Conservation (phyloP, 2,329 filamentous ascomycete genomes). For the Botrytis medusae region DNA sequence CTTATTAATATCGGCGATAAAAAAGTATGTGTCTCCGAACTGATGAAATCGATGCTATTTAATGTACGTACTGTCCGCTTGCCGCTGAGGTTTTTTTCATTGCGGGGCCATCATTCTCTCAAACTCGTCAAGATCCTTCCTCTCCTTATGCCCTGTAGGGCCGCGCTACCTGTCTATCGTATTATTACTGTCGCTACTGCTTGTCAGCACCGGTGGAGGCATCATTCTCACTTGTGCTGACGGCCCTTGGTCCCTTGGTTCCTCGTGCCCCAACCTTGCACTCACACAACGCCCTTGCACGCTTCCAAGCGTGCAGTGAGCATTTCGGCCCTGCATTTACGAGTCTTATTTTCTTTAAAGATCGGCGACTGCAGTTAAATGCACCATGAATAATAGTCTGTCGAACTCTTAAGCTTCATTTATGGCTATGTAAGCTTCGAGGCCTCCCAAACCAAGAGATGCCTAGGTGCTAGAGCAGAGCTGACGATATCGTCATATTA, state of each 20-base stretch:
- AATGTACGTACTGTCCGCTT: not conserved
- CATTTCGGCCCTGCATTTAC: not conserved
- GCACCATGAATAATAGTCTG: not conserved
- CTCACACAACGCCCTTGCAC: not conserved
- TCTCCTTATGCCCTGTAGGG: not conserved
- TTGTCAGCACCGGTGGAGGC: not conserved
- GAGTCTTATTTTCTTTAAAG: not conserved
- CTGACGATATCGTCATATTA: constrained; percentile 5
- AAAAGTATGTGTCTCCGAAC: not conserved
- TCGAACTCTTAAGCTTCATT: not conserved
- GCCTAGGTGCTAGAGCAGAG: not conserved
- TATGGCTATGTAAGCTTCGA: not conserved
- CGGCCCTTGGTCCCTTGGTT: not conserved
- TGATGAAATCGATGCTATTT: not conserved
- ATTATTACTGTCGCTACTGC: not conserved
- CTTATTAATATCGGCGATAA: not conserved
- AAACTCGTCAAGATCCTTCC: constrained; percentile 4
- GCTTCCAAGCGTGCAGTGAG: not conserved
- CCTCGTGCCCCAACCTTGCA: not conserved
- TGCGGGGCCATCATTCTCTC: constrained; percentile 8
- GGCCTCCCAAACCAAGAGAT: not conserved
- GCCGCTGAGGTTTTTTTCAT: not conserved
- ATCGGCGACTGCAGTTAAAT: constrained; percentile 1
- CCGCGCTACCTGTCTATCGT: not conserved
- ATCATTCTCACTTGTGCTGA: constrained; percentile 9